Evolutionary conservation across 768 basidiomycete genomes (phyloP).

Genomic region (Mycena olivaceomarginata): DNA sequence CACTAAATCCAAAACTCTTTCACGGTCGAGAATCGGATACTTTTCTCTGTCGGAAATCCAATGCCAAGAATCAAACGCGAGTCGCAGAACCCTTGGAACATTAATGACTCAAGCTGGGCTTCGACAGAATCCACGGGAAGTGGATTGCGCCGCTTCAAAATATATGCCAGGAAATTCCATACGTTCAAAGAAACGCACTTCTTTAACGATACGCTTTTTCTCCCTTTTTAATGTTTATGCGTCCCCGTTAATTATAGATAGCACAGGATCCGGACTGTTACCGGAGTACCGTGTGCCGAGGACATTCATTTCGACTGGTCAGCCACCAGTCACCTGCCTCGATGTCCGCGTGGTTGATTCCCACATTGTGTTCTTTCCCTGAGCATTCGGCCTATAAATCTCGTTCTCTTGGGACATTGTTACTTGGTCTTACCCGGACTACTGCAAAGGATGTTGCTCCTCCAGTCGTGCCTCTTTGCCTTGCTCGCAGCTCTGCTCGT

Average conservation of each 20-base stretch:
- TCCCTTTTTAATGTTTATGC: too few species aligned
- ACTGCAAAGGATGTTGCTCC: not conserved
- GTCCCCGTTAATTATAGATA: not conserved
- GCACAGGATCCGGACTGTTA: constrained; percentile 2
- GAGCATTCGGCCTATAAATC: not conserved
- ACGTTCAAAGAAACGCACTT: too few species aligned
- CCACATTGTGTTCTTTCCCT: not conserved
- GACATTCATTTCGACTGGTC: not conserved
- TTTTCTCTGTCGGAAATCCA: too few species aligned
- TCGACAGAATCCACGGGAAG: too few species aligned
- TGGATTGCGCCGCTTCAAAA: too few species aligned
- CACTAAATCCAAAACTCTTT: too few species aligned
- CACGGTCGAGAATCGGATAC: too few species aligned
- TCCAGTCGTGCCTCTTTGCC: constrained; percentile 44
- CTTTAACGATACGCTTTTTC: too few species aligned
- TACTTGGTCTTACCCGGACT: not conserved
- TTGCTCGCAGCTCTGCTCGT: constrained; percentile 49
- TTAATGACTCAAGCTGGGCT: too few species aligned
- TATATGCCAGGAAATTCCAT: too few species aligned
- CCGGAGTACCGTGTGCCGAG: not conserved
- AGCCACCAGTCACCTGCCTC: not conserved
- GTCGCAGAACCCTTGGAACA: too few species aligned
- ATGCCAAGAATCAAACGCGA: too few species aligned
- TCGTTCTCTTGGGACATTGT: not conserved
- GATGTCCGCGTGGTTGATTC: not conserved